phyloP scores from a whole-genome alignment of 305 asterid species.

The Andrographis paniculata region DNA sequence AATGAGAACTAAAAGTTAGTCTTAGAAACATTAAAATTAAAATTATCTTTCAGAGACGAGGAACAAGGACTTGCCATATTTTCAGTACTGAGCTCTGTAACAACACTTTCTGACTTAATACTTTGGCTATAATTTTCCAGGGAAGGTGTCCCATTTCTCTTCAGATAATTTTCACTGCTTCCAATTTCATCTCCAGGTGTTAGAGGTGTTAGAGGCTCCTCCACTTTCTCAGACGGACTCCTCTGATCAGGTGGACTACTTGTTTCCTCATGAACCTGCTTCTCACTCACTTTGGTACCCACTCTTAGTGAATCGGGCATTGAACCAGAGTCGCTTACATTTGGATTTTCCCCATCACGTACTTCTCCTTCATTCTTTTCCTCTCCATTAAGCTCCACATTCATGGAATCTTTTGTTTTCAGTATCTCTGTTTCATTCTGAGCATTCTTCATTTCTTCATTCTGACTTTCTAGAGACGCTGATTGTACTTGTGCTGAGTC shows the following conservation, averaged over 20 bases:
- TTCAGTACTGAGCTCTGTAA: conserved; percentile 39
- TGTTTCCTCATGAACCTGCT: conserved; percentile 28
- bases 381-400: conserved; percentile 28
- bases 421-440: conserved; percentile 22
- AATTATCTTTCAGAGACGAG: conserved; percentile 20
- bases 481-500: conserved; percentile 28
- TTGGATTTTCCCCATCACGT: conserved; percentile 31
- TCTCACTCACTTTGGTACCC: conserved; percentile 26
- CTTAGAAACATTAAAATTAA: conserved; percentile 15
- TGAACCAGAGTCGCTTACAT: conserved; percentile 23
- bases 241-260: conserved; percentile 22
- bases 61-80: conserved; percentile 37
- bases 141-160: conserved; percentile 32
- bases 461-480: conserved; percentile 27
- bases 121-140: conserved; percentile 24
- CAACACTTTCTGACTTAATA: conserved; percentile 31
- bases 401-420: conserved; percentile 26
- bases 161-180: conserved; percentile 23
- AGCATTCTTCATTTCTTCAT: conserved; percentile 22
- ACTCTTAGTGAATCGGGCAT: conserved; percentile 26
- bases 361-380: conserved; percentile 26
- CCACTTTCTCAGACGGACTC: conserved; percentile 29
- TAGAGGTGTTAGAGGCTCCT: conserved; percentile 28
- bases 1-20: conserved; percentile 18
- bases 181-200: conserved; percentile 22